phyloP scores from a whole-genome alignment of 2,329 filamentous ascomycete species.

The Didymella pomorum region DNA sequence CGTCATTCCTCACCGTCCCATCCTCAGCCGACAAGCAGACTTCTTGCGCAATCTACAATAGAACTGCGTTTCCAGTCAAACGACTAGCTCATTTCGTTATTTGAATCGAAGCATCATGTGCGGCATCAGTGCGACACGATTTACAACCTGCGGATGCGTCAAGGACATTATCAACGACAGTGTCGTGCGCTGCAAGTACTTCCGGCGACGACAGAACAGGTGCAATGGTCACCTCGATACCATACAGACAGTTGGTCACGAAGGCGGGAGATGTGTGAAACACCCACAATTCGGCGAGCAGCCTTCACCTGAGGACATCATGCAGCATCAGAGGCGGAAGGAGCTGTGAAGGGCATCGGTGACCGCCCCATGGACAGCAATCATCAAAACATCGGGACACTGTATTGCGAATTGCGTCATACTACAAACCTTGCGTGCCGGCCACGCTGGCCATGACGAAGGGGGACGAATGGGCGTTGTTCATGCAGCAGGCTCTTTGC shows the following conservation, averaged over 20 bases:
- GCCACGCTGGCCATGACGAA: no score
- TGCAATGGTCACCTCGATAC: conserved; percentile 10
- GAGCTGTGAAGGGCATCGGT: background rate
- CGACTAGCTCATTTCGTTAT: background rate
- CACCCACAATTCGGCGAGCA: conserved; percentile 8
- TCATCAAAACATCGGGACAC: no score
- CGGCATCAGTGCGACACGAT: conserved; percentile 13
- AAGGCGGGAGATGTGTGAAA: conserved; percentile 9
- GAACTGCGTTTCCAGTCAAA: background rate
- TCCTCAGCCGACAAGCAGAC: background rate
- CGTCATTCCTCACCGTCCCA: background rate
- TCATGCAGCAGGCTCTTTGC: no score
- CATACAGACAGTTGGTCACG: conserved; percentile 2
- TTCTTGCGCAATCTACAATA: background rate
- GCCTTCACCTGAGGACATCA: background rate
- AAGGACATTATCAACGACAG: conserved; percentile 8
- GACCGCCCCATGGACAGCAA: no score
- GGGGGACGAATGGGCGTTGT: no score
- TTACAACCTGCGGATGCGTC: conserved; percentile 12
- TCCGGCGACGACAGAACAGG: background rate
- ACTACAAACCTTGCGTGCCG: no score
- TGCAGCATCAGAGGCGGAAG: background rate
- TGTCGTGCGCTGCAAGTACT: conserved; percentile 10
- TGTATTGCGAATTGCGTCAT: no score
- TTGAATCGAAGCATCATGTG: conserved; percentile 2